phyloP scores from a whole-genome alignment of 106 monocot species.

The Dioscorea alata region DNA sequence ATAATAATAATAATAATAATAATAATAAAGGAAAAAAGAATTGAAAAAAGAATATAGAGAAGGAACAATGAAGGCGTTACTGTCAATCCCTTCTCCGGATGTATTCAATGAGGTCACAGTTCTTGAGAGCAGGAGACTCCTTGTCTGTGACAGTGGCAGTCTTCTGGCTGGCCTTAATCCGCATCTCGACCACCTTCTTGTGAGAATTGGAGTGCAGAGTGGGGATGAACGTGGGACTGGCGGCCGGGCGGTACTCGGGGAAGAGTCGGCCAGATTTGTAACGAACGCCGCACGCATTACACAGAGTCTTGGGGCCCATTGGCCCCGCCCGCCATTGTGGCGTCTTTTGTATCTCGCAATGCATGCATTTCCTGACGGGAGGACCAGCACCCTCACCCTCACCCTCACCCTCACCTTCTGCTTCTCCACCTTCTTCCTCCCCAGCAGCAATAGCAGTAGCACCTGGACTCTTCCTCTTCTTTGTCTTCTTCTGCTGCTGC shows the following conservation, averaged over 20 bases:
- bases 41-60: too few relatives aligned
- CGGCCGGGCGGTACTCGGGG: slow-evolving; percentile 84
- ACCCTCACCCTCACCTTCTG: too few relatives aligned
- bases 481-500: slow-evolving; percentile 22
- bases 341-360: slow-evolving; percentile 66
- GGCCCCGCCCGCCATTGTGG: slow-evolving; percentile 85
- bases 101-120: slow-evolving; percentile 55
- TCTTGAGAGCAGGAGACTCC: slow-evolving; percentile 17
- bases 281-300: slow-evolving; percentile 78
- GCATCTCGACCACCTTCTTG: slow-evolving; percentile 94
- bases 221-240: slow-evolving; percentile 77
- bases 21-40: too few relatives aligned
- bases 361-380: slow-evolving; percentile 58
- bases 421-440: too few relatives aligned
- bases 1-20: not conserved
- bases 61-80: too few relatives aligned
- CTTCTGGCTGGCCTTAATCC: slow-evolving; percentile 28
- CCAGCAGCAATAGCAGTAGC: not conserved
- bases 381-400: not conserved
- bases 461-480: slow-evolving; percentile 16
- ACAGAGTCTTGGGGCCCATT: slow-evolving; percentile 76
- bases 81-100: slow-evolving; percentile 33
- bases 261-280: slow-evolving; percentile 80
- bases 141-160: not conserved
- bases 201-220: slow-evolving; percentile 82